Evolutionary conservation across 1,284 basidiomycete genomes (phyloP).

Genomic region (Neolentinus lepideus): DNA sequence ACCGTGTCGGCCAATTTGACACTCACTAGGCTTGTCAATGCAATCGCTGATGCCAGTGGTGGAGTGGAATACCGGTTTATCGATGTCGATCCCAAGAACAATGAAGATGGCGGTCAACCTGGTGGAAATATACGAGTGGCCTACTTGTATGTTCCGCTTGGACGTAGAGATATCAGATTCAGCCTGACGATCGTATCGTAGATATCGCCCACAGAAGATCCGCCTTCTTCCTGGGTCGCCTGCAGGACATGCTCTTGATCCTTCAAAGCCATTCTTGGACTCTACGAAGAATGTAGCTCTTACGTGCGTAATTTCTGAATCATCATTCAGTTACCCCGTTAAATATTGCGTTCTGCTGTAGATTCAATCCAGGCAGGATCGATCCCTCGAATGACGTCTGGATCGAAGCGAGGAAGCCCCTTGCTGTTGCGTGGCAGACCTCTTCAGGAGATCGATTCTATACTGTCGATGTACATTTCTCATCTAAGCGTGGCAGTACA

Average conservation of each 20-base stretch:
- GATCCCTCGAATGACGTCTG: constrained; percentile 50
- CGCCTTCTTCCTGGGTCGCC: constrained; percentile 41
- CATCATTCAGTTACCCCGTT: background rate
- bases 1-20: constrained; percentile 48
- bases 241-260: constrained; percentile 40
- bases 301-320: constrained; percentile 27
- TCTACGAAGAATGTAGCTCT: constrained; percentile 32
- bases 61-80: constrained; percentile 38
- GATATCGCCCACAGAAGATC: constrained; percentile 43
- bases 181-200: constrained; percentile 10
- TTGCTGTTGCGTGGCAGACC: constrained; percentile 53
- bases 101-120: constrained; percentile 53
- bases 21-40: constrained; percentile 38
- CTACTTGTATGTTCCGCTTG: constrained; percentile 32
- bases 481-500: constrained; percentile 51
- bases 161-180: background rate
- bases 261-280: constrained; percentile 31
- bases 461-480: constrained; percentile 56
- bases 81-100: constrained; percentile 45
- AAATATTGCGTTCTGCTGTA: constrained; percentile 15
- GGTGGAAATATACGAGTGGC: constrained; percentile 62
- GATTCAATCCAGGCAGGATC: constrained; percentile 58
- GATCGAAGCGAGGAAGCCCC: constrained; percentile 53
- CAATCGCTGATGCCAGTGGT: constrained; percentile 37
- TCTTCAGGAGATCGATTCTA: constrained; percentile 38